Base-by-base conservation (phyloP, 2,329 filamentous ascomycete genomes). In the Epichloe amarillans region DNA sequence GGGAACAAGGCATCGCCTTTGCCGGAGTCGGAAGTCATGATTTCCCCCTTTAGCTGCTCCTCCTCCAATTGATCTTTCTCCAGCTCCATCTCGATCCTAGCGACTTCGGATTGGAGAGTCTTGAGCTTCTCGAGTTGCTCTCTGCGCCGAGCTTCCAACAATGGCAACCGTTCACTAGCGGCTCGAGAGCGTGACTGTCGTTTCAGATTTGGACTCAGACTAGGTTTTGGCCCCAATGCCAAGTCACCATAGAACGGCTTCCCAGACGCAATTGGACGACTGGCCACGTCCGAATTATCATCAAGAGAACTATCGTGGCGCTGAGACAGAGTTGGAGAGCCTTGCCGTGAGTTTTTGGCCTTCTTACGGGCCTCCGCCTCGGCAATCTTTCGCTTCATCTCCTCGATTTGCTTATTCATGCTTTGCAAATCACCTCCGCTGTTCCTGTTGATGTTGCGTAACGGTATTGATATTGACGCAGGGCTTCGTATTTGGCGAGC, bases 391-490 rank as follows among this genome's bases (percentile, higher is more conserved):
- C 70, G 69, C 60, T 78, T 81, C 67, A 83, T 75, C 49, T 75
- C 72, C 57, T 82, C 75, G 35, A 84, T 84, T 55, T 76, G 72
- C 51, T 72, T 74, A 55, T 77, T 73, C 65, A 79, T 79, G 39
- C 65, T 67, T 43, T 70, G 66, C 21, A 80, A 60, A 52, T 76
- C 68, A 60, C 62, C 63, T 26, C 66, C 59, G 49, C 66, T 62
- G 36, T 59, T 58, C 50, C 66, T 55, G 60, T 65, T 58, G 52
- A 62, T 52, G 55, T 65, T 33, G 54, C 57, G 65, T 37, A 64
- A 64, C 43, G 68, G 69, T 38, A 70, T 75, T 52, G 61, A 61
- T 36, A 54, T 62, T 2, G 67, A 59, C 39, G 66, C 63, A 10
- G 69, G 68, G 50, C 70, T 76, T 2, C 67, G 67, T 36, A 62